Base-by-base conservation (phyloP, 768 basidiomycete species). In the Russula abietina region DNA sequence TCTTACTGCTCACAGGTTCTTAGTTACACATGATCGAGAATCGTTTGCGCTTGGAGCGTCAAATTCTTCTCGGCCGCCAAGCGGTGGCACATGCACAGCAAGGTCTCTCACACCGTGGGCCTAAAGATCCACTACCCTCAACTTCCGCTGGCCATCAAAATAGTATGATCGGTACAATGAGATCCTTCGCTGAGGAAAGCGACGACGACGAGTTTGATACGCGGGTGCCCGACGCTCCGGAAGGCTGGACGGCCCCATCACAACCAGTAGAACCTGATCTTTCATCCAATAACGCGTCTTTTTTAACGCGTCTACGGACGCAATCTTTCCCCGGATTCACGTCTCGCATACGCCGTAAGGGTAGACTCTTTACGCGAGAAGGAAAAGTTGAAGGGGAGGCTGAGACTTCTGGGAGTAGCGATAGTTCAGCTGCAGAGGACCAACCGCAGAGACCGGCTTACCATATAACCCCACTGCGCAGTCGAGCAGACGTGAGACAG, bases 1-100 rank as follows among this genome's bases (percentile, higher is more conserved):
- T 8, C 43, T n/a, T 45, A 41, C 6, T 45, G 19, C 60, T 50
- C 17, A 64, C 45, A 17, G n/a, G 22, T 28, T 45, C 22, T 33
- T 68, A 95, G 93, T 75, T 97, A 16, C 93, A 92, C 69, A 98
- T 98, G 83, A 91, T 98, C 62, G 85, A 88, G 71, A 98, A 98
- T 72, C 82, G 96, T n/a, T 80, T 84, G 67, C 83, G 83, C 10
- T 78, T 92, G n/a, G 88, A 97, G 73, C 86, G 85, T 59, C 87
- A 93, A 68, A 91, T 97, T 53, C 78, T 86, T 45, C 76, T 86
- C 12, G 93, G 94, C 22, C 85, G 93, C 12, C 84, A 88, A 69
- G 78, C 79, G 56, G 80, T 92, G 46, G 87, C 91, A 22, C 80
- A 74, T 64, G 75, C 80, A 9, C 73, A 81, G 50, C 83, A 83